Evolutionary conservation across 345 rosid species (phyloP).

Genomic region (rapeseed (Brassica napus)): Da-Ae NC_063449.1:39592001-39592500

Average conservation of each 20-base stretch:
- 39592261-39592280: slow-evolving; percentile 71
- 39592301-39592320: slow-evolving; percentile 80
- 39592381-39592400: background rate
- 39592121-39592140: slow-evolving; percentile 50
- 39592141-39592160: slow-evolving; percentile 82
- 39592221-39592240: slow-evolving; percentile 54
- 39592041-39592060: slow-evolving; percentile 79
- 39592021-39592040: slow-evolving; percentile 63
- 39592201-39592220: slow-evolving; percentile 51
- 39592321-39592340: slow-evolving; percentile 48
- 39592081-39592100: slow-evolving; percentile 60
- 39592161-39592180: slow-evolving; percentile 68
- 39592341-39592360: slow-evolving; percentile 42
- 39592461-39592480: no score
- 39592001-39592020: slow-evolving; percentile 64
- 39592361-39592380: slow-evolving; percentile 58
- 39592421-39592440: no score
- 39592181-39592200: slow-evolving; percentile 58
- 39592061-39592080: slow-evolving; percentile 74
- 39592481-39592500: no score
- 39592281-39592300: slow-evolving; percentile 58
- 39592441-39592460: no score
- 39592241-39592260: slow-evolving; percentile 57
- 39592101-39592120: slow-evolving; percentile 56
- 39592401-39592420: no score